Evolutionary conservation across 345 rosid genomes (phyloP), one percentile per base, ranked within the genome.

Genomic region (Luvunga scandens): DNA sequence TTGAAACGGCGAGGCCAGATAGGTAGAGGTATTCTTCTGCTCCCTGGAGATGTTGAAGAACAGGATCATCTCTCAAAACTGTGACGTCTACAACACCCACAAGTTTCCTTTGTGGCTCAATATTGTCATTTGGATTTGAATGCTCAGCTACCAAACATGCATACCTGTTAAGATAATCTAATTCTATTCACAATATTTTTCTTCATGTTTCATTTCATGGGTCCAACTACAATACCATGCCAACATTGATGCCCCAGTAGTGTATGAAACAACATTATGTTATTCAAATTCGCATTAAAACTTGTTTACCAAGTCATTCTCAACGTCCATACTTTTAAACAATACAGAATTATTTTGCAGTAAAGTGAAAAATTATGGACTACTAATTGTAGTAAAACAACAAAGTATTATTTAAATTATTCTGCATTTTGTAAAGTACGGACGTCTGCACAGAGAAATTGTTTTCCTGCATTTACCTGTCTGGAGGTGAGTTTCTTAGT

Each of bases 31-130:
- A 95, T 59, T 93, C 98, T 9, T 88, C 89, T 0, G 86, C 90
- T 24, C 88, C 91, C 1, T 69, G 79, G 36, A 89, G 88, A 78
- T 90, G 90, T 5, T 57, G 78, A 57, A 93, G 88, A 10, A 93
- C 94, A 57, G 76, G 80, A 30, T 66, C 62, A 72, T 93, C 97
- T 53, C 88, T 86, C n/a, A 75, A 75, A 34, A 82, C 94, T 28
- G 98, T 92, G 72, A 87, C 87, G 71, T 95, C 98, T 66, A 92
- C 99, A 7, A 90, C 86, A 19, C 98, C 99, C 7, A 92, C 97
- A 7, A 90, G 89, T 71, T 75, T 81, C 18, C 74, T 62, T 50
- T 68, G 56, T 18, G 83, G 69, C 7, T 38, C 71, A 19, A 21
- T 50, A 5, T 85, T 42, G 16, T 84, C 89, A 45, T 45, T 45